Conservation (phyloP, 1,284 basidiomycete species). For the Sporisorium iseilematis-ciliati region DNA sequence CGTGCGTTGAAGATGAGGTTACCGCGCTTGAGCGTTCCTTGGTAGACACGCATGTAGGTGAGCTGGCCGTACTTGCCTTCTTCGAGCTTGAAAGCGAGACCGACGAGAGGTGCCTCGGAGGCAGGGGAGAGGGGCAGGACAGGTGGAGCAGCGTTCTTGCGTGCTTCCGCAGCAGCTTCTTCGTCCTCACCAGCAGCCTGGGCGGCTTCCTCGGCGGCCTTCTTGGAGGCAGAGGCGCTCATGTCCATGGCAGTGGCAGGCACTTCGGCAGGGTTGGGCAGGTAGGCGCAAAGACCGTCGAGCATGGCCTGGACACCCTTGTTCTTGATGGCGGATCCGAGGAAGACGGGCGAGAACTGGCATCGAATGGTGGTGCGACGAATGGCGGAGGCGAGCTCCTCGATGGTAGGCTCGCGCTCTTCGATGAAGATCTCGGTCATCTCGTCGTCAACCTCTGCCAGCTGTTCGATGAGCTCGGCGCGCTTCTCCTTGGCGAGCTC, state of each 20-base stretch:
- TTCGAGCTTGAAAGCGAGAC: slow-evolving; percentile 97
- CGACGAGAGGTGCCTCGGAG: slow-evolving; percentile 84
- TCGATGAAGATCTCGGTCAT: slow-evolving; percentile 91
- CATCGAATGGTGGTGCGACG: slow-evolving; percentile 87
- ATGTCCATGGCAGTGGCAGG: slow-evolving; percentile 85
- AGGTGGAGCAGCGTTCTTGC: slow-evolving; percentile 55
- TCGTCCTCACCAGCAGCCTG: slow-evolving; percentile 51
- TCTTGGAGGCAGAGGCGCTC: slow-evolving; percentile 73
- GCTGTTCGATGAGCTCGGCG: slow-evolving; percentile 89
- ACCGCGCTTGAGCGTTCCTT: slow-evolving; percentile 88
- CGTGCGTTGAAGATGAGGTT: slow-evolving; percentile 90
- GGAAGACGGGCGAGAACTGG: slow-evolving; percentile 95
- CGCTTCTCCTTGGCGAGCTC: slow-evolving; percentile 67
- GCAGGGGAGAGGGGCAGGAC: slow-evolving; percentile 63
- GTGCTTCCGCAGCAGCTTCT: slow-evolving; percentile 53
- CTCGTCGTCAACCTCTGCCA: slow-evolving; percentile 95
- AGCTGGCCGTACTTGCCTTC: slow-evolving; percentile 97
- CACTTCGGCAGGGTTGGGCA: slow-evolving; percentile 88
- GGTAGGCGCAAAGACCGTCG: slow-evolving; percentile 94
- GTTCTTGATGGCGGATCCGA: slow-evolving; percentile 98
- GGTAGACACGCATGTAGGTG: slow-evolving; percentile 99
- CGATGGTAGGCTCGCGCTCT: slow-evolving; percentile 71
- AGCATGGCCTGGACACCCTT: slow-evolving; percentile 93
- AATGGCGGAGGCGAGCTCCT: slow-evolving; percentile 84
- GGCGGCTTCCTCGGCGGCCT: slow-evolving; percentile 58